Base-by-base conservation (phyloP, 2,329 filamentous ascomycete genomes). In the Lecanoromycetidae sp. region DNA sequence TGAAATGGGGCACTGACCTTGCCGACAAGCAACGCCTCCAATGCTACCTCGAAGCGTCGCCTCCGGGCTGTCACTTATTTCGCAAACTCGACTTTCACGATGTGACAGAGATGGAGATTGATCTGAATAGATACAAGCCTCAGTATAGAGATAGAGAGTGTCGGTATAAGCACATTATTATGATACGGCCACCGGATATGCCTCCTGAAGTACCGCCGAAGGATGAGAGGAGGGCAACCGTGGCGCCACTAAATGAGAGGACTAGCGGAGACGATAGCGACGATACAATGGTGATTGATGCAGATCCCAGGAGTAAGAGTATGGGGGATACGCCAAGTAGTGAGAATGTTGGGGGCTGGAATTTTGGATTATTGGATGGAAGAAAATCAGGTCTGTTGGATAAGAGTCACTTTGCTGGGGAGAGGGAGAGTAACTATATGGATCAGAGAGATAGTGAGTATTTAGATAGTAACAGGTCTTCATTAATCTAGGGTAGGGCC, bases 1-100 rank as follows among this genome's bases (percentile, higher is more conserved):
- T 67, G 25, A 53, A 59, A 19, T 68, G 63, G 61, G 64, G 66
- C 5, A 60, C 60, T 1, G 48, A 58, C 6, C 56, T 63, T n/a
- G 63, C 52, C 6, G 52, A 54, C 33, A 38, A 48, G 35, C 35
- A 50, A 23, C 30, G 43, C 15, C 13, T 54, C 13, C 46, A 46
- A 37, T 52, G 46, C 34, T 54, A 54, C 35, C 35, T 54, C 25
- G 52, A 54, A 35, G 38, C 49, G 8, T 52, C 52, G 15, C 49
- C 49, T 10, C 30, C 43, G 3, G 52, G 50, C 26, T 48, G 45
- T 29, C 37, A 37, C 5, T 38, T 54, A 13, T 54, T 48, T 29
- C 19, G 37, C 5, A 43, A 41, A 6, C 12, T 15, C 13, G 52
- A 43, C 22, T 54, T 54, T 27, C 27, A 41, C 25, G 46, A 52